phyloP scores from a whole-genome alignment of 2,329 filamentous ascomycete species.

The Grosmannia huntii region DNA sequence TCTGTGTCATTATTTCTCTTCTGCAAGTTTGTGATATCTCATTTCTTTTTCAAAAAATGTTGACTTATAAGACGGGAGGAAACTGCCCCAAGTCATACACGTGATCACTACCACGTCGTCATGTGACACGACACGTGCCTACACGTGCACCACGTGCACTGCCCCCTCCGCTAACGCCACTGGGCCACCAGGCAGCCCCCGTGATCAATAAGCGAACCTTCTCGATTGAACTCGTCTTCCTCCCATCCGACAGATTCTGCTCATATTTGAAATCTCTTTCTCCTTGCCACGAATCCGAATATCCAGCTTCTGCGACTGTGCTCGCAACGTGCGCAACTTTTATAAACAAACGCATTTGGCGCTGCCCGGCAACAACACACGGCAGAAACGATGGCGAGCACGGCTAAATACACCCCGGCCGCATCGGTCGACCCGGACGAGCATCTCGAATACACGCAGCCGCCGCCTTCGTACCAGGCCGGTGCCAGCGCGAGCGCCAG shows the following conservation, averaged over 20 bases:
- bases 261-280: background rate
- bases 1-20: background rate
- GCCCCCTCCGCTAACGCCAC: background rate
- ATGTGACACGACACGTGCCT: background rate
- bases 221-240: background rate
- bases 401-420: constrained; percentile 70
- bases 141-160: background rate
- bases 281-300: no score
- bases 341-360: background rate
- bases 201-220: background rate
- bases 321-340: background rate
- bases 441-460: constrained; percentile 49
- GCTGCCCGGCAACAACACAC: background rate
- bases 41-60: no score
- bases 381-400: constrained; percentile 26
- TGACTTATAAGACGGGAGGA: no score
- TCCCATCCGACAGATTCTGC: background rate
- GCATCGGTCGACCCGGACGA: constrained; percentile 80
- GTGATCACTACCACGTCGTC: no score
- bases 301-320: background rate
- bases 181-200: background rate
- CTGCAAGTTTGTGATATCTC: background rate
- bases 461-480: constrained; percentile 68
- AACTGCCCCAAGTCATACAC: no score
- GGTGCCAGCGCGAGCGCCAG: constrained; percentile 34